Percentiles rank a stretch among this genome's conserved stretches.
phyloP scores from a whole-genome alignment of 108 stramenopile genomes.

The Fragilaria crotonensis region DNA sequence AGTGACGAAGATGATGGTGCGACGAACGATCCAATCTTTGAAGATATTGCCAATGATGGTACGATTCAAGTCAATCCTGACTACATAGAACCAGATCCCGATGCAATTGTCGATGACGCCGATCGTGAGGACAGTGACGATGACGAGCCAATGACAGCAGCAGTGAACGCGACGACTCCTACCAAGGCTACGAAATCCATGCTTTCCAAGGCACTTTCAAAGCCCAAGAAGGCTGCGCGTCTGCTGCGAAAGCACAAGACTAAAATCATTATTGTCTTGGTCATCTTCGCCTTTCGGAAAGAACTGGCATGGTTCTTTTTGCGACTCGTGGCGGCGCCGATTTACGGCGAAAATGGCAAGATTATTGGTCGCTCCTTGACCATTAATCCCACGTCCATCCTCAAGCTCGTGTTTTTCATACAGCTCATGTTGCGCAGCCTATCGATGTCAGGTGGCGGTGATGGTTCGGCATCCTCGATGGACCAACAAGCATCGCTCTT shows the following conservation, averaged over 20 bases:
- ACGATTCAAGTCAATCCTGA: conserved; percentile 39
- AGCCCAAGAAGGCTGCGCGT: conserved; percentile 11
- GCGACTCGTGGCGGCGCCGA: background rate
- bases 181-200: conserved; percentile 9
- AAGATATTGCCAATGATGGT: conserved; percentile 2
- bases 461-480: background rate
- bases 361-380: conserved; percentile 9
- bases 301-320: conserved; percentile 28
- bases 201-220: conserved; percentile 11
- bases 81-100: conserved; percentile 21
- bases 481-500: conserved; percentile 3
- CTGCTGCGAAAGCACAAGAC: conserved; percentile 20
- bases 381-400: conserved; percentile 26
- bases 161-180: background rate
- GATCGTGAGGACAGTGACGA: conserved; percentile 7
- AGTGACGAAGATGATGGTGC: background rate
- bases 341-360: conserved; percentile 17
- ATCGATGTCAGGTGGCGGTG: background rate
- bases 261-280: conserved; percentile 28
- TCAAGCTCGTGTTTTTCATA: conserved; percentile 47
- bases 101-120: conserved; percentile 23
- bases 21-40: background rate
- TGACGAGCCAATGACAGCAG: conserved; percentile 5
- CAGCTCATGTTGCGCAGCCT: conserved; percentile 28
- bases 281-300: conserved; percentile 54